Conservation (phyloP, 345 rosid genomes). For the Ailanthus altissimus region DNA sequence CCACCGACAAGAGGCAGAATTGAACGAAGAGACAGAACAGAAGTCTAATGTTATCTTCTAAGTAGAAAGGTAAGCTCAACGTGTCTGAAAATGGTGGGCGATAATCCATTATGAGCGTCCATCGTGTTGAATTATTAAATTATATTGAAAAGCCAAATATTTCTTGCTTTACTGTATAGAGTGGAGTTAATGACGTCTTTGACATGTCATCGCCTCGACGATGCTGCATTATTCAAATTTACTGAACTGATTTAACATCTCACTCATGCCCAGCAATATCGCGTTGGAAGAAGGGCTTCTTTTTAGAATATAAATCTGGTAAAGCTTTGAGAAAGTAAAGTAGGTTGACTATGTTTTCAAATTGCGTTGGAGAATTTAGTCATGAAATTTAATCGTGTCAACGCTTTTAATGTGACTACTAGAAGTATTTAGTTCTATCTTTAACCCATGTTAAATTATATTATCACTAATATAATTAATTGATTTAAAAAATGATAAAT, state of each 20-base stretch:
- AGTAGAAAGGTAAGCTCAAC: not conserved
- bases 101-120: too few species aligned
- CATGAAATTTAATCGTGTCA: too few species aligned
- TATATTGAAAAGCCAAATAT: not conserved
- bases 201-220: not conserved
- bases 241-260: not conserved
- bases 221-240: not conserved
- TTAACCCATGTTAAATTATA: too few species aligned
- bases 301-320: not conserved
- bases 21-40: not conserved
- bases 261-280: not conserved
- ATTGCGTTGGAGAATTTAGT: too few species aligned
- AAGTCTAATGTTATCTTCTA: not conserved
- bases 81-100: slow-evolving; percentile 1
- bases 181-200: not conserved
- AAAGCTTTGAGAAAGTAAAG: not conserved
- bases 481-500: too few species aligned
- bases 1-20: too few species aligned
- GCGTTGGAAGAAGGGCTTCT: not conserved
- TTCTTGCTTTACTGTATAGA: not conserved
- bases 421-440: too few species aligned
- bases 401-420: too few species aligned
- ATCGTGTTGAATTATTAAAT: not conserved
- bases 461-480: too few species aligned
- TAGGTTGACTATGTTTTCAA: not conserved